These are phyloP conservation scores for Fusarium tanahbumbuense DNA, from an alignment of 2,329 filamentous ascomycete species.

Conservation along the genomic window DNA sequence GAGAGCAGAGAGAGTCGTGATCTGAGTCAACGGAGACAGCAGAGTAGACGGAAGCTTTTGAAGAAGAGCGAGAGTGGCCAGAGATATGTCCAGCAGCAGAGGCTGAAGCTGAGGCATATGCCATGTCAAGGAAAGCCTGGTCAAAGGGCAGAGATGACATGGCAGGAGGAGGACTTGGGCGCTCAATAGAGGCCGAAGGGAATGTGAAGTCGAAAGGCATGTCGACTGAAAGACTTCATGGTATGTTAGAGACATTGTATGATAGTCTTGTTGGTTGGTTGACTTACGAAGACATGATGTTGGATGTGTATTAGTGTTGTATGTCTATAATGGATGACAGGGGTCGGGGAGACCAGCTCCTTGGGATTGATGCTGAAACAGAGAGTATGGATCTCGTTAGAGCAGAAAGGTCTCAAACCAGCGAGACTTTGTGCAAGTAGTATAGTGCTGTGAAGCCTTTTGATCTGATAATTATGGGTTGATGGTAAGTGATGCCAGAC, in stretches of 20 bases:
- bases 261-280: constrained; percentile 9
- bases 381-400: constrained; percentile 16
- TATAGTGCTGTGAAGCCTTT: constrained; percentile 35
- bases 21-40: constrained; percentile 68
- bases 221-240: constrained; percentile 68
- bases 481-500: constrained; percentile 40
- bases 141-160: constrained; percentile 63
- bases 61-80: constrained; percentile 71
- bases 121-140: constrained; percentile 66
- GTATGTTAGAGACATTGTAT: constrained; percentile 37
- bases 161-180: constrained; percentile 47
- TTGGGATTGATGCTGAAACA: constrained; percentile 23
- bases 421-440: constrained; percentile 9
- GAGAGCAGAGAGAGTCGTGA: constrained; percentile 74
- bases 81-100: constrained; percentile 47
- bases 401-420: constrained; percentile 6
- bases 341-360: constrained; percentile 43
- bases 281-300: constrained; percentile 53
- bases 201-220: constrained; percentile 72
- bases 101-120: constrained; percentile 51
- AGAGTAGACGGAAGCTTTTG: constrained; percentile 72
- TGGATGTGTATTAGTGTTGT: constrained; percentile 38
- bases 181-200: constrained; percentile 53
- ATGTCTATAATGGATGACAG: constrained; percentile 35
- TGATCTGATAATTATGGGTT: constrained; percentile 27